Evolutionary conservation across 1,284 basidiomycete species (phyloP).

Genomic region (Apiotrichum siamense): DNA sequence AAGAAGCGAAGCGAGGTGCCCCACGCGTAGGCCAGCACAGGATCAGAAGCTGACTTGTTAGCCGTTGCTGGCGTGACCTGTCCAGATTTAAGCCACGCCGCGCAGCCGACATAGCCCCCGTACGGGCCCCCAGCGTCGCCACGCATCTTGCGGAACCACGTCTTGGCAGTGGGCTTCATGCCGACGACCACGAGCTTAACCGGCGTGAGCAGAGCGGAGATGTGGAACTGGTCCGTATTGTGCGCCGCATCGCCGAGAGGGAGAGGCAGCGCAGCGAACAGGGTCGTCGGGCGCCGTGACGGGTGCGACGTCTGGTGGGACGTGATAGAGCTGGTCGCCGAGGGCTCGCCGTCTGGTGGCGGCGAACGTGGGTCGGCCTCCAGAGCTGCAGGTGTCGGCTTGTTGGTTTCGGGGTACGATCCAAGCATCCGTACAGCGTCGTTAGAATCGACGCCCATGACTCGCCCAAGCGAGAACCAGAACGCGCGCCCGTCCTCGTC

Average conservation of each 20-base stretch:
- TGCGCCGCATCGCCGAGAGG: constrained; percentile 73
- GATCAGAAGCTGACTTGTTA: constrained; percentile 43
- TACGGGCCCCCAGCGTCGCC: constrained; percentile 46
- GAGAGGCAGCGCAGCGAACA: constrained; percentile 73
- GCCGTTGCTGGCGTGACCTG: constrained; percentile 10
- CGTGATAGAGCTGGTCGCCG: constrained; percentile 17
- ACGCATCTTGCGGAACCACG: constrained; percentile 81
- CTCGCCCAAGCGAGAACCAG: constrained; percentile 90
- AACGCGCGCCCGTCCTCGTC: constrained; percentile 90
- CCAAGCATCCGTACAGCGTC: constrained; percentile 93
- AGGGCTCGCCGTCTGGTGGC: neutral
- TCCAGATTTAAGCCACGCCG: constrained; percentile 67
- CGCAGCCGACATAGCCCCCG: constrained; percentile 55
- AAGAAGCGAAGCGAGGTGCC: constrained; percentile 61
- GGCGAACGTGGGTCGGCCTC: neutral
- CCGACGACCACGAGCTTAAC: constrained; percentile 89
- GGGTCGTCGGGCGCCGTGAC: constrained; percentile 52
- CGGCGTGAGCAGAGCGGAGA: constrained; percentile 82
- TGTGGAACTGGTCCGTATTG: constrained; percentile 71
- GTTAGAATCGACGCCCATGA: constrained; percentile 89
- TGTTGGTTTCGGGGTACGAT: constrained; percentile 65
- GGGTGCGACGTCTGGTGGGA: constrained; percentile 44
- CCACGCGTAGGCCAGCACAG: constrained; percentile 78
- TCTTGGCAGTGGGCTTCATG: constrained; percentile 82
- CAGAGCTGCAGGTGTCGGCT: neutral